A percentile compares a stretch with the other conserved stretches of the same genome.
These are phyloP conservation scores for Candida patagonica DNA, from an alignment of 805 yeast species.

Conservation along the genomic window DNA sequence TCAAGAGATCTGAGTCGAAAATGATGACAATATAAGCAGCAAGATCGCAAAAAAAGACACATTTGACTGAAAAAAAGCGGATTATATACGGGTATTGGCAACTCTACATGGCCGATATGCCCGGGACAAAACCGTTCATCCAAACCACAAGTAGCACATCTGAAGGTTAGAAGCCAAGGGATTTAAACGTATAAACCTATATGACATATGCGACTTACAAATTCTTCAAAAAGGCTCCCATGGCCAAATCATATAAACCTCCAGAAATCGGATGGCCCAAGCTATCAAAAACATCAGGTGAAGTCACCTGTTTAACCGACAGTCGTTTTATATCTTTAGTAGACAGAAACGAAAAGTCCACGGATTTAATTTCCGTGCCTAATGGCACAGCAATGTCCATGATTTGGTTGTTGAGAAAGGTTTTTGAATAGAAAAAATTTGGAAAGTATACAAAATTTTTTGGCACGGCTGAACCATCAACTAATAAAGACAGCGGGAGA, in stretches of 20 bases:
- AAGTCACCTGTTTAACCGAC: conserved; percentile 91
- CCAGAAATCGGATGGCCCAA: conserved; percentile 92
- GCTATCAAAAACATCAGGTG: conserved; percentile 92
- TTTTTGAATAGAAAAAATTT: neutral
- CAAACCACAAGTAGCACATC: conserved; percentile 90
- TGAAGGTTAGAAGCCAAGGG: conserved; percentile 5
- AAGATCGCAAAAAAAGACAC: conserved; percentile 70
- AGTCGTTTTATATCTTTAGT: conserved; percentile 74
- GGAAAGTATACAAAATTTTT: conserved; percentile 1
- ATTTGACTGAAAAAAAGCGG: conserved; percentile 91
- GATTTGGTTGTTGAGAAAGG: neutral
- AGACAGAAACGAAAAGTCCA: conserved; percentile 81
- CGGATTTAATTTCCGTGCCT: conserved; percentile 86
- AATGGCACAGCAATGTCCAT: conserved; percentile 98
- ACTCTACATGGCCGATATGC: conserved; percentile 94
- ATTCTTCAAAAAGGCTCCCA: conserved; percentile 87
- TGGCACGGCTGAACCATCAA: neutral
- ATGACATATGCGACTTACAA: conserved; percentile 28
- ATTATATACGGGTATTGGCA: conserved; percentile 92
- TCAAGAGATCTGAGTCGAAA: conserved; percentile 65
- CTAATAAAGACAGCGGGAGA: neutral
- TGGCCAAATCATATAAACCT: conserved; percentile 89
- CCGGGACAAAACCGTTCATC: conserved; percentile 96
- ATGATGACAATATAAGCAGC: conserved; percentile 85
- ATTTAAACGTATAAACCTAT: neutral